Conservation (phyloP, 768 basidiomycete genomes). For the Trametes maxima region DNA sequence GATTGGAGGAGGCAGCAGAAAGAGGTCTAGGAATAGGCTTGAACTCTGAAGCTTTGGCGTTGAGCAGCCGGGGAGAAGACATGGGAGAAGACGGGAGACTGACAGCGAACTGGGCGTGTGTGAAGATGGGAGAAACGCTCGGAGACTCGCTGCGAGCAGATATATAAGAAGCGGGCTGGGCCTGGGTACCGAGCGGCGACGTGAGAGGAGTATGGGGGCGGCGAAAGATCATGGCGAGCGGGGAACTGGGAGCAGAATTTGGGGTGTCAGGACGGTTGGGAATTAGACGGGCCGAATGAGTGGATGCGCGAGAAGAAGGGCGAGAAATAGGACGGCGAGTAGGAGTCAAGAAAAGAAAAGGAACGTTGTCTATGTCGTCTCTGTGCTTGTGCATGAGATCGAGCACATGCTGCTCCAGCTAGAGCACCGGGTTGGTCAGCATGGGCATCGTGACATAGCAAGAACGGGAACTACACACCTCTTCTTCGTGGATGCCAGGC, state of each 20-base stretch:
- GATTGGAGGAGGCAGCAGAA: constrained; percentile 70
- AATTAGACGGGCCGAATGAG: constrained; percentile 63
- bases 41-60: constrained; percentile 89
- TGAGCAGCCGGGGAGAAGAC: constrained; percentile 82
- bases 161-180: constrained; percentile 58
- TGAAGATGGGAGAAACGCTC: constrained; percentile 67
- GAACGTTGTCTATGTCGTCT: constrained; percentile 82
- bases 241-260: constrained; percentile 72
- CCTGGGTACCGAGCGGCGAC: constrained; percentile 68
- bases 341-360: constrained; percentile 81
- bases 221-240: constrained; percentile 72
- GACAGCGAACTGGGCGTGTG: constrained; percentile 70
- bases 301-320: constrained; percentile 78
- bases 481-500: constrained; percentile 56
- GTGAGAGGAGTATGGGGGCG: constrained; percentile 79
- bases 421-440: constrained; percentile 9
- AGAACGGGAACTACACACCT: constrained; percentile 45
- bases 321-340: constrained; percentile 78
- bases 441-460: no score
- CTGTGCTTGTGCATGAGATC: constrained; percentile 96
- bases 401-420: constrained; percentile 88
- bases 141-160: constrained; percentile 54
- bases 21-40: constrained; percentile 82
- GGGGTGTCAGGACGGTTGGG: constrained; percentile 75
- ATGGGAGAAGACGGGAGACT: constrained; percentile 85